A percentile compares a stretch with the other conserved stretches of the same genome.
phyloP scores from a whole-genome alignment of 495 filamentous ascomycete species.

The Aspergillus affinis region DNA sequence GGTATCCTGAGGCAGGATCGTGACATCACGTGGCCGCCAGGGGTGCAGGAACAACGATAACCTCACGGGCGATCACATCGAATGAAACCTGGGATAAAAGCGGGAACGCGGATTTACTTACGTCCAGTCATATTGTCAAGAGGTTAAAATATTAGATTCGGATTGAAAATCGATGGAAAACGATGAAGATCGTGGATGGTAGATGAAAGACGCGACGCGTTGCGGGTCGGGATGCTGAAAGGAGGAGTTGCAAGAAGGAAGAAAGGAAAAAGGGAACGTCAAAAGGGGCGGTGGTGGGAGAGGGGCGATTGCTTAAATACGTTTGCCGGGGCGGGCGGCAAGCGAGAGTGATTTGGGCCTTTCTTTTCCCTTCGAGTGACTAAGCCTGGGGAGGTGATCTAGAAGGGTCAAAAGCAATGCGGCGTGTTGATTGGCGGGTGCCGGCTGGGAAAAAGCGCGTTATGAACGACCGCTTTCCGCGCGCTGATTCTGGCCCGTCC shows the following conservation, averaged over 20 bases:
- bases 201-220: slow-evolving; percentile 18
- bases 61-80: not conserved
- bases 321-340: slow-evolving; percentile 25
- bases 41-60: slow-evolving; percentile 4
- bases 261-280: slow-evolving; percentile 19
- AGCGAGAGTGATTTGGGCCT: slow-evolving; percentile 13
- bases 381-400: slow-evolving; percentile 23
- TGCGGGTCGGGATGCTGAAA: slow-evolving; percentile 20
- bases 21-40: slow-evolving; percentile 19
- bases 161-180: slow-evolving; percentile 33
- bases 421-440: slow-evolving; percentile 42
- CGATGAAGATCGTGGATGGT: slow-evolving; percentile 8
- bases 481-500: slow-evolving; percentile 32
- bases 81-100: slow-evolving; percentile 15
- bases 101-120: slow-evolving; percentile 55
- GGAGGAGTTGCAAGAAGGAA: slow-evolving; percentile 20
- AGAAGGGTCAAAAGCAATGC: slow-evolving; percentile 26
- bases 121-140: slow-evolving; percentile 86
- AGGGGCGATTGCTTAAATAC: slow-evolving; percentile 35
- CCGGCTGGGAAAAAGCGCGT: slow-evolving; percentile 39
- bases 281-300: slow-evolving; percentile 12
- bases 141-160: slow-evolving; percentile 20
- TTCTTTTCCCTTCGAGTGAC: slow-evolving; percentile 22
- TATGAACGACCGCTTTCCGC: slow-evolving; percentile 46
- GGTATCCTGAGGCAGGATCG: not conserved